Base-by-base conservation (phyloP, 2,329 filamentous ascomycete genomes). In the Seiridium unicorne region DNA sequence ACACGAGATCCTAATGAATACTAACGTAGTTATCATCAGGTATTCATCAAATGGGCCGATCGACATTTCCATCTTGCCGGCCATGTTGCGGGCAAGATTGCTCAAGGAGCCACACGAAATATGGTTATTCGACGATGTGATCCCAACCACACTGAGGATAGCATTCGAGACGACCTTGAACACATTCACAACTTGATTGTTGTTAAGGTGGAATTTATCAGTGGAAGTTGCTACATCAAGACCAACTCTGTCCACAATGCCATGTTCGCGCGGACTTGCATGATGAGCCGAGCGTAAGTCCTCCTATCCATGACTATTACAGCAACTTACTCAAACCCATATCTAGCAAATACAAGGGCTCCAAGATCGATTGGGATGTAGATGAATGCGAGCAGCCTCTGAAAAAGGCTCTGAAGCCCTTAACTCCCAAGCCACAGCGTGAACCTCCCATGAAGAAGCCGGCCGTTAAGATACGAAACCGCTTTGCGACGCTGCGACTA, bases 141-240 rank as follows among this genome's bases (percentile, higher is more conserved):
- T 65, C 76, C 76, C 57, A 81, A 77, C 57, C 77, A 90, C 65
- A 92, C 87, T 0, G 88, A 88, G 64, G 76, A 84, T 6, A 74
- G 76, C 13, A 86, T 96, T 63, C 86, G 89, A 9, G 82, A 88
- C 4, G 90, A 96, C 66, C 80, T 95, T 44, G 89, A 93, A 32
- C 92, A 96, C 70, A 94, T 96, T 62, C 88, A 94, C 76, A 91
- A 91, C 63, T 80, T 96, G 1, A 78, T 89, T 31, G 83, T 96
- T 9, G 80, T 95, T 67, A 83, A 83, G 48, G 76, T 95, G 49
- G 74, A 76, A 6, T 89, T 90, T 71, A 73, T 75, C 3, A 77
- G 80, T 18, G 80, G 80, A 3, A 84, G 87, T 71, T 89, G 84
- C 61, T 85, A 85, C 71, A 86, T 96, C 64, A 87, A 84, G 59